Conservation (phyloP, 495 filamentous ascomycete genomes). For the Monascus purpureus region DNA sequence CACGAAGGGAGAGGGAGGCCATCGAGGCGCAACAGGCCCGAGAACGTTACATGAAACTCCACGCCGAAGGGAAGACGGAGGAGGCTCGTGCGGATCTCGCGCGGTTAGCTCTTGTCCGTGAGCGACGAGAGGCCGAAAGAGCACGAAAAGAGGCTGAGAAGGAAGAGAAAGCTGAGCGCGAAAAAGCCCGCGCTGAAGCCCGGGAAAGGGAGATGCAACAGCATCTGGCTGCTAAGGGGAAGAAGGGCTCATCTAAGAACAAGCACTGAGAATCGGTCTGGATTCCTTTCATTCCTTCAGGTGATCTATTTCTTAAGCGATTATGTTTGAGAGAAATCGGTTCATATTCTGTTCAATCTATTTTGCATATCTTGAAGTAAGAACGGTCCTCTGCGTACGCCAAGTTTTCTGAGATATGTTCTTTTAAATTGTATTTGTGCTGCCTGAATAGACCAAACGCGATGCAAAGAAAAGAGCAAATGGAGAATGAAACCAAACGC, state of each 20-base stretch:
- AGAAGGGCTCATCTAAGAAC: conserved; percentile 28
- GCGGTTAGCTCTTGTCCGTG: conserved; percentile 60
- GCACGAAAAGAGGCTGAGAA: conserved; percentile 68
- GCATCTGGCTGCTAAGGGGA: conserved; percentile 16
- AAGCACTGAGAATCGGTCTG: conserved; percentile 5
- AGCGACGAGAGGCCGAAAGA: conserved; percentile 77
- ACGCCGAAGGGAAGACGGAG: conserved; percentile 93
- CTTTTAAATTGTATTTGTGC: too few relatives aligned
- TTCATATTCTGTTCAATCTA: too few relatives aligned
- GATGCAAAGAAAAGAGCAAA: too few relatives aligned
- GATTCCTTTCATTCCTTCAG: too few relatives aligned
- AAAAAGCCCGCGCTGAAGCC: conserved; percentile 29
- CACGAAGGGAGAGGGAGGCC: conserved; percentile 77
- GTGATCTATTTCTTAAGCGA: too few relatives aligned
- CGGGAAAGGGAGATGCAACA: conserved; percentile 23
- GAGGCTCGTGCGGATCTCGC: conserved; percentile 90
- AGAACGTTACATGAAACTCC: conserved; percentile 84
- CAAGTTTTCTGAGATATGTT: too few relatives aligned
- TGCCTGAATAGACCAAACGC: too few relatives aligned
- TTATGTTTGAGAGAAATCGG: too few relatives aligned
- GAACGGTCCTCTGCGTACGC: too few relatives aligned
- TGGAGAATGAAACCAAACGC: too few relatives aligned
- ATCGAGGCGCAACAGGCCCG: conserved; percentile 75
- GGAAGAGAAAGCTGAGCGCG: conserved; percentile 52
- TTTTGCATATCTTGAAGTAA: too few relatives aligned